A percentile compares a stretch with the other conserved stretches of the same genome.
Conservation (phyloP, 169 alveolate species). For the Plasmodium sp. region DNA sequence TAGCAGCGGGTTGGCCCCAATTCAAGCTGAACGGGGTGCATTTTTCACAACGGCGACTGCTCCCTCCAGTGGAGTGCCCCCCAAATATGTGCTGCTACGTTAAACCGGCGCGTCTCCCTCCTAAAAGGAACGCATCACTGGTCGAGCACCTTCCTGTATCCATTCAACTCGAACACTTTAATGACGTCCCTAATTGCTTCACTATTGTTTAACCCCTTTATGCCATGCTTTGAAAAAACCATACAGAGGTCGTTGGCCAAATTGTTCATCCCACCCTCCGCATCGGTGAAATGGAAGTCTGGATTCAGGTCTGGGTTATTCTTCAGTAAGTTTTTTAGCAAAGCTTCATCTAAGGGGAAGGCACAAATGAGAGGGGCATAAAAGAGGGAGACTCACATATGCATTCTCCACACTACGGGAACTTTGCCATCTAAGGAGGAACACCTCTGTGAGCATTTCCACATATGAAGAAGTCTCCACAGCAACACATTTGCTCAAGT, state of each 20-base stretch:
- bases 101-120: background rate
- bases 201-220: conserved; percentile 32
- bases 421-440: background rate
- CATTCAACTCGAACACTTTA: conserved; percentile 67
- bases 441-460: background rate
- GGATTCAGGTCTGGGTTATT: conserved; percentile 82
- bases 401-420: background rate
- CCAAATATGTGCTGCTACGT: background rate
- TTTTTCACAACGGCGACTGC: background rate
- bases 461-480: background rate
- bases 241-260: conserved; percentile 58
- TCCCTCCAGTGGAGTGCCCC: background rate
- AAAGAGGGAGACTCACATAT: background rate
- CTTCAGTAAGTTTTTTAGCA: conserved; percentile 77
- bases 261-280: conserved; percentile 23
- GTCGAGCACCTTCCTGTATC: conserved; percentile 55
- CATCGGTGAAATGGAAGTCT: conserved; percentile 35
- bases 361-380: background rate
- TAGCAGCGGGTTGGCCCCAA: background rate
- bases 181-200: conserved; percentile 42
- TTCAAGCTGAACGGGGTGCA: background rate
- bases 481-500: background rate
- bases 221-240: conserved; percentile 69
- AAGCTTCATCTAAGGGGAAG: conserved; percentile 76
- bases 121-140: background rate